Conservation (phyloP, 352 stramenopile species). For the Phytophthora fragariaefolia region DNA sequence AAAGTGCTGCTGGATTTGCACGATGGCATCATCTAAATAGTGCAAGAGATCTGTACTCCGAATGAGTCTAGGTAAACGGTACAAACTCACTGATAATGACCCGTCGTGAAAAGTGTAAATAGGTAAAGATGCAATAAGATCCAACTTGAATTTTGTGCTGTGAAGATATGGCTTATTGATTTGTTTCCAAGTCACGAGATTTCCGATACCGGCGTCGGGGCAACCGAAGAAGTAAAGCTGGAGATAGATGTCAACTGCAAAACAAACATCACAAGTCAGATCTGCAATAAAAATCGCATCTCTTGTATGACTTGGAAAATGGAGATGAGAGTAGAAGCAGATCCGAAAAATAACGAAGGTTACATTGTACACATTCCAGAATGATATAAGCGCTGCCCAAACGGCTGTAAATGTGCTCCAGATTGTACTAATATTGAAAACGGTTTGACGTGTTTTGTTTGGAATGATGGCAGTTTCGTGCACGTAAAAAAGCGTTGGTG, state of each 20-base stretch:
- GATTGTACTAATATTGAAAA: conserved; percentile 12
- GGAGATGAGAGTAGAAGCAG: conserved; percentile 51
- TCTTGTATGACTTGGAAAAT: conserved; percentile 12
- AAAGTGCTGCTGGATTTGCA: conserved; percentile 41
- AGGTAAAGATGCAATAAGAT: conserved; percentile 51
- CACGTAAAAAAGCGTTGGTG: conserved; percentile 63
- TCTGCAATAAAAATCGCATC: conserved; percentile 29
- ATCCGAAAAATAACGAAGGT: conserved; percentile 73
- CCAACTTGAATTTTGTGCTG: conserved; percentile 44
- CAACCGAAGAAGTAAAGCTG: conserved; percentile 78
- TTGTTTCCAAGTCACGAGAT: conserved; percentile 47
- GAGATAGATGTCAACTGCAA: conserved; percentile 62
- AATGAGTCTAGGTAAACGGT: conserved; percentile 57
- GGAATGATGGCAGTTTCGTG: conserved; percentile 39
- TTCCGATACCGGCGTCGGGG: conserved; percentile 44
- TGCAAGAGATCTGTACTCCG: conserved; percentile 42
- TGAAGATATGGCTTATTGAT: conserved; percentile 49
- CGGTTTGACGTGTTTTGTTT: conserved; percentile 4
- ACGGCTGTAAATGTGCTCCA: conserved; percentile 8
- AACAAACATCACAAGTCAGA: conserved; percentile 48
- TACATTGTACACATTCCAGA: conserved; percentile 71
- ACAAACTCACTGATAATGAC: conserved; percentile 46
- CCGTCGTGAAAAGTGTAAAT: conserved; percentile 56
- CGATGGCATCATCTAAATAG: conserved; percentile 55
- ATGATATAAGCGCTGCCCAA: conserved; percentile 57